Conservation (phyloP, 2,329 filamentous ascomycete genomes). For the Nigrospora osmanthi region DNA sequence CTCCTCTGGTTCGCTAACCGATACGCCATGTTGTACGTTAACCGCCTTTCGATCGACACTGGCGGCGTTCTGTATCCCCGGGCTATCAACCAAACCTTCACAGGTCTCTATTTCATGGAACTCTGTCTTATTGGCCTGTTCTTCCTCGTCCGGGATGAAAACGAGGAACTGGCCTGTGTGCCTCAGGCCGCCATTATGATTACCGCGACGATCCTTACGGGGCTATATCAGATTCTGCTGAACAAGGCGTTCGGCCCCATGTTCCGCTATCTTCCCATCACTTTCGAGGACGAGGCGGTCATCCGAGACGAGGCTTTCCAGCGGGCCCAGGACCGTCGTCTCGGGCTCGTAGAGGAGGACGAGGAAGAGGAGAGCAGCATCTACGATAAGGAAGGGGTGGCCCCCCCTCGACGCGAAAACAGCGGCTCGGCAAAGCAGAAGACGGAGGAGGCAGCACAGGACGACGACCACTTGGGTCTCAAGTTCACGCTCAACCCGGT, state of each 20-base stretch:
- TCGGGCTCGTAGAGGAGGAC: constrained; percentile 51
- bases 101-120: constrained; percentile 91
- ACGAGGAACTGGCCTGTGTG: constrained; percentile 50
- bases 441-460: constrained; percentile 16
- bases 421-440: constrained; percentile 23
- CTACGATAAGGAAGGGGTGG: constrained; percentile 29
- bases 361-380: constrained; percentile 41
- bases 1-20: constrained; percentile 91
- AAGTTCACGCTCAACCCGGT: constrained; percentile 28
- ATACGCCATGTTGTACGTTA: constrained; percentile 96
- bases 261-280: constrained; percentile 85
- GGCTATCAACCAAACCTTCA: constrained; percentile 93
- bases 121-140: constrained; percentile 84
- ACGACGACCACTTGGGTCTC: constrained; percentile 15
- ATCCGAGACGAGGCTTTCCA: constrained; percentile 86
- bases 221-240: constrained; percentile 70
- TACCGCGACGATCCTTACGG: constrained; percentile 60
- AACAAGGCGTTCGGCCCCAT: constrained; percentile 80
- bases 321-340: constrained; percentile 62
- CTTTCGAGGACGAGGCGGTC: constrained; percentile 89
- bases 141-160: constrained; percentile 60
- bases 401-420: constrained; percentile 33
- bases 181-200: constrained; percentile 84
- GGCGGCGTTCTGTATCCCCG: constrained; percentile 86
- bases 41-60: constrained; percentile 80